Conservation (phyloP, 2,329 filamentous ascomycete genomes). For the Alternaria brassicicola region DNA sequence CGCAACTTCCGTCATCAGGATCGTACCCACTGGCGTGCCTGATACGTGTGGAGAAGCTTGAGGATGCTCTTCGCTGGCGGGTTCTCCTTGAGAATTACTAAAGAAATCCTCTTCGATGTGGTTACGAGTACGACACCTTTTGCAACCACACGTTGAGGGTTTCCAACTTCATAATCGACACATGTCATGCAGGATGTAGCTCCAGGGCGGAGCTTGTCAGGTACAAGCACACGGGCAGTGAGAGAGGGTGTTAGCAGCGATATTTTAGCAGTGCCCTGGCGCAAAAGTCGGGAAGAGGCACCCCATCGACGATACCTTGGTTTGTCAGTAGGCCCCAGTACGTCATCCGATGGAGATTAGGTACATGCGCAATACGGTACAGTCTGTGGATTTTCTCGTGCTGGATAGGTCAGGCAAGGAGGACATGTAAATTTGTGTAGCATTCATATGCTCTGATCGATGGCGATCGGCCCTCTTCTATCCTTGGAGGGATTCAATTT, state of each 20-base stretch:
- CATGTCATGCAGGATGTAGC: background rate
- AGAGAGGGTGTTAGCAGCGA: background rate
- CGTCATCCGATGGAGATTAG: background rate
- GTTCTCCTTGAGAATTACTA: background rate
- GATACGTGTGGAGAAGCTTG: background rate
- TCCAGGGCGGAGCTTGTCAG: background rate
- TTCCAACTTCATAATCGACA: background rate
- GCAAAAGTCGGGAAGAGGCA: background rate
- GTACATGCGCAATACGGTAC: background rate
- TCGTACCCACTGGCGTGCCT: background rate
- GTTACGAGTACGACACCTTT: background rate
- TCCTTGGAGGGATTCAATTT: background rate
- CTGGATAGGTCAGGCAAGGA: background rate
- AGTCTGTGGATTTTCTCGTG: background rate
- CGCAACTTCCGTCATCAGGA: background rate
- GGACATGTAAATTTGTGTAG: background rate
- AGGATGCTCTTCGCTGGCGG: background rate
- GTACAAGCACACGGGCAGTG: background rate
- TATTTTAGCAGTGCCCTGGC: background rate
- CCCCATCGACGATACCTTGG: background rate
- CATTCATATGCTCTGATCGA: background rate
- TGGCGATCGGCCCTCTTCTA: background rate
- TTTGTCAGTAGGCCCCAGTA: background rate
- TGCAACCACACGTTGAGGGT: background rate
- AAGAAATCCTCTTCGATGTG: background rate